phyloP scores from a whole-genome alignment of 192 early-diverging fungal species.

The Chytriomyces confervae region DNA sequence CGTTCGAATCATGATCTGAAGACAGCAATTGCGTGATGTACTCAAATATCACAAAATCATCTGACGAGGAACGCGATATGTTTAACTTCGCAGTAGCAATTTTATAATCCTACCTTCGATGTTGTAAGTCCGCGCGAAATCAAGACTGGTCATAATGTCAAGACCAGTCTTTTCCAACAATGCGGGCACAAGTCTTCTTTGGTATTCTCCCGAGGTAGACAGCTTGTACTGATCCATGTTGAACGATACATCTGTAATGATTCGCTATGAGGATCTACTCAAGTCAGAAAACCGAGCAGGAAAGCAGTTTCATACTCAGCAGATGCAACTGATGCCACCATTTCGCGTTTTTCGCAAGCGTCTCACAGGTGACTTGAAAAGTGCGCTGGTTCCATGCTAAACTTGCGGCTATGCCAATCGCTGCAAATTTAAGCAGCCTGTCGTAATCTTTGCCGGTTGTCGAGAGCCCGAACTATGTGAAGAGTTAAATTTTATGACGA shows the following conservation, averaged over 20 bases:
- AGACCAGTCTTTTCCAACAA: constrained; percentile 64
- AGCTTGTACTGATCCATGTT: constrained; percentile 58
- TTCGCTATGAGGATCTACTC: background rate
- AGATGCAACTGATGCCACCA: constrained; percentile 73
- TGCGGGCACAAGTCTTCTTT: constrained; percentile 58
- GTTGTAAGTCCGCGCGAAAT: constrained; percentile 70
- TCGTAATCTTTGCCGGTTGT: constrained; percentile 50
- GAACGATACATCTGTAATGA: constrained; percentile 57
- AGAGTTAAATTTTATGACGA: too few species aligned
- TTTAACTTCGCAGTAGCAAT: too few species aligned
- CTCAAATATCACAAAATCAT: constrained; percentile 58
- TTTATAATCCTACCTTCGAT: constrained; percentile 45
- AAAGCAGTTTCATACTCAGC: constrained; percentile 42
- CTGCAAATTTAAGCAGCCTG: constrained; percentile 53
- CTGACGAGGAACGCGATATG: constrained; percentile 28
- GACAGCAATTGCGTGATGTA: constrained; percentile 53
- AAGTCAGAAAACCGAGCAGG: background rate
- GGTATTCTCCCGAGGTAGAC: constrained; percentile 55
- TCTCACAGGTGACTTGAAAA: constrained; percentile 63
- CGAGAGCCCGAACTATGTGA: constrained; percentile 32
- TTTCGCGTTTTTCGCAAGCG: constrained; percentile 63
- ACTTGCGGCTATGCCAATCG: constrained; percentile 63
- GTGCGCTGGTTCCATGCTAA: constrained; percentile 70
- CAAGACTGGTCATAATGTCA: constrained; percentile 66
- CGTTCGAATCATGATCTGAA: constrained; percentile 34